Evolutionary conservation across 2,329 filamentous ascomycete genomes (phyloP), one percentile per base, ranked within the genome.

Genomic region (Ceratocystis ficicola): DNA sequence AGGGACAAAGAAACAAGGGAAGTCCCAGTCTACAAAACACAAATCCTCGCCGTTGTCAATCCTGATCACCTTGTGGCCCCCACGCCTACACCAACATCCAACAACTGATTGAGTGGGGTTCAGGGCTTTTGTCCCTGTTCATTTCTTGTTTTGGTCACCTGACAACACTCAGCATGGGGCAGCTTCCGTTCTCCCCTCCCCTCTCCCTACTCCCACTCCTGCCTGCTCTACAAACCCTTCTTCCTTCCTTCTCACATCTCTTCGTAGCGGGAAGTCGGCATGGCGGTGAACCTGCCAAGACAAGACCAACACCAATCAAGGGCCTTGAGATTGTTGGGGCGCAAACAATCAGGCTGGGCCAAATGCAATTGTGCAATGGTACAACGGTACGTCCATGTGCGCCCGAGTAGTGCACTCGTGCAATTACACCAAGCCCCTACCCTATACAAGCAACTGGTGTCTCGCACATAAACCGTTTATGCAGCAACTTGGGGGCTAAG

Each of bases 21-120:
- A 52, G 15, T 5, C 22, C 48, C 15, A 5, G 48, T 25, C 20
- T 25, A 25, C 17, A 48, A n/a, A 6, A 20, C 5, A 48, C 44
- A n/a, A 20, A 48, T 17, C 44, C 44, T 7, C 44, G 20, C 17
- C n/a, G 44, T 48, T 48, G 17, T n/a, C 44, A 28, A 28, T 25
- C 22, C 15, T 50, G 48, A 28, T 52, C 48, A 28, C 48, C 25
- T 10, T 17, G 28, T n/a, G 25, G 32, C 25, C 55, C 55, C 52
- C 52, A 57, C 52, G 52, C 28, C 52, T 22, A 57, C 52, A 25
- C 52, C 52, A 15, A 57, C 52, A 30, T 30, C 52, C 55, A 59
- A n/a, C 55, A 32, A 8, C 55, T 30, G 25, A 36, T 15, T 22
- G 6, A 8, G 55, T 20, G 28, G 55, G 55, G 55, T 17, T 59